Base-by-base conservation (phyloP, 2,329 filamentous ascomycete species). In the Pyrenochaeta sp. region DNA sequence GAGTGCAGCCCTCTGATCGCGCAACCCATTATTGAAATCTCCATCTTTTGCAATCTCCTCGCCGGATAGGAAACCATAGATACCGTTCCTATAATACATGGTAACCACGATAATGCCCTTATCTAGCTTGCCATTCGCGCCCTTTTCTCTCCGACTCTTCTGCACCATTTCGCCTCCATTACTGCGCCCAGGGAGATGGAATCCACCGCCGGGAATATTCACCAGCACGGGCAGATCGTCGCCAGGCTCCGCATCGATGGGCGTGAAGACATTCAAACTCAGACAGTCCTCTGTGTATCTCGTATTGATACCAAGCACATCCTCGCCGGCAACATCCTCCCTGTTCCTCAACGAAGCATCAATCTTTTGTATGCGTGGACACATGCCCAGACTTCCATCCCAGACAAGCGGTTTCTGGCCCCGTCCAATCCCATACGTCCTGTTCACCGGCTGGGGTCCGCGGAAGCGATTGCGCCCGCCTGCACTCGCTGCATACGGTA, bases 131-230 rank as follows among this genome's bases (percentile, higher is more conserved):
- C 60, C 60, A 26, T 60, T 37, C 13, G 44, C 46, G 8, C 60
- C 60, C 31, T 58, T 64, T 31, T 61, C 61, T 17, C 51, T 48
- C 13, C 63, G 50, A 22, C 58, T 57, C 51, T 68, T 68, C 39
- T 60, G 60, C 19, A 65, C 62, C 55, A 67, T 60, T 30, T 63
- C 63, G 4, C 55, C 58, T 20, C 63, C 63, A 35, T 64, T 68
- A 30, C 61, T 58, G 21, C 65, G 54, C 6, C 65, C 65, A 11
- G 65, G 65, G 3, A 67, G 41, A 37, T 75, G 72, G 59, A 75
- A 75, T 0, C 73, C 73, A 28, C 72, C 74, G 5, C 74, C 74
- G 15, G 76, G 75, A 58, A 77, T 77, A 48, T 76, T 77, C 1
- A 78, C 69, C 14, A 73, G 55, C 1, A 76, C 72, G 20, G 71